Evolutionary conservation across 169 alveolate genomes (phyloP).

Genomic region (Amoebophrya sp.): DNA sequence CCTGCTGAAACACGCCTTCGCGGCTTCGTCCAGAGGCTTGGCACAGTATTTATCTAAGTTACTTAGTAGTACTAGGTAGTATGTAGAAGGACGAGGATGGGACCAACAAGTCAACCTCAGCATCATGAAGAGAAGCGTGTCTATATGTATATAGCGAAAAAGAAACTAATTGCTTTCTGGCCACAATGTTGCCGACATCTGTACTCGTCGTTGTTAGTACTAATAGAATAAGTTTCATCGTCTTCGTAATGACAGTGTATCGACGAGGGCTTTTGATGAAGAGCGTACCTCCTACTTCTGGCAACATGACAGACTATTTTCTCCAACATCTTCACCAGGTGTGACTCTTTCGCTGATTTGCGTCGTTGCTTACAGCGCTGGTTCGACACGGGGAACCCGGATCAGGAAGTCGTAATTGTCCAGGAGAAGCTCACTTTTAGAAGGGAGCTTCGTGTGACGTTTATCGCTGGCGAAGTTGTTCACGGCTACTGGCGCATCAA

Average conservation of each 20-base stretch:
- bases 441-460: background rate
- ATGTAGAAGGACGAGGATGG: too few species aligned
- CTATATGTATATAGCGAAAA: too few species aligned
- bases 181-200: background rate
- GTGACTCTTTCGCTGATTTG: background rate
- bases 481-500: constrained; percentile 4
- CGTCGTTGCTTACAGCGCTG: background rate
- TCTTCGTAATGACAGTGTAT: background rate
- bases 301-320: background rate
- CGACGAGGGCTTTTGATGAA: background rate
- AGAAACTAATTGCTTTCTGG: too few species aligned
- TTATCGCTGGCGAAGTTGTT: background rate
- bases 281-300: background rate
- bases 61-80: background rate
- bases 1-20: constrained; percentile 10
- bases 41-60: background rate
- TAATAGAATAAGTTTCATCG: background rate
- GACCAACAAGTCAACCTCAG: too few species aligned
- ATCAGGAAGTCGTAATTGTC: background rate
- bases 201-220: background rate
- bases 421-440: background rate
- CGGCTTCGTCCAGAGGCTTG: background rate
- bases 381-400: background rate
- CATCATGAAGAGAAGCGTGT: too few species aligned
- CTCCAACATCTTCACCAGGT: background rate